These are phyloP conservation scores for Batkoa obscura DNA, from an alignment of 371 early-diverging fungal genomes.

Conservation along the genomic window DNA sequence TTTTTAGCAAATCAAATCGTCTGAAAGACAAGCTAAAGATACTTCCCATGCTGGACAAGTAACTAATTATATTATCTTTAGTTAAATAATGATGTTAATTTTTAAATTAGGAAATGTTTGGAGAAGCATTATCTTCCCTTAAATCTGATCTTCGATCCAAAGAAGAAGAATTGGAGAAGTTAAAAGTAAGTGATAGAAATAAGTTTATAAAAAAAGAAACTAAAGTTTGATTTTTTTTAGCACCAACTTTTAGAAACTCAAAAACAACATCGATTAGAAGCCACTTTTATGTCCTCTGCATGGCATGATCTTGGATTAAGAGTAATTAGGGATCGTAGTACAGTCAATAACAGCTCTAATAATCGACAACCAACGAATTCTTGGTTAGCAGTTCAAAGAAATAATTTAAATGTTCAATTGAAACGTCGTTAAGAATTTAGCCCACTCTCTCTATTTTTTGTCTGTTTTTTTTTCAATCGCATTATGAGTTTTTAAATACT, in stretches of 20 bases:
- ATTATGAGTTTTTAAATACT: no score
- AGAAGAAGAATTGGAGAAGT: conserved; percentile 44
- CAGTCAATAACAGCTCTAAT: conserved; percentile 22
- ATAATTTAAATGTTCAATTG: conserved; percentile 29
- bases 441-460: no score
- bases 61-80: neutral
- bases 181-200: conserved; percentile 24
- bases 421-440: conserved; percentile 18
- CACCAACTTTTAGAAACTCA: conserved; percentile 27
- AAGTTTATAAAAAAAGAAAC: conserved; percentile 7
- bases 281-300: conserved; percentile 48
- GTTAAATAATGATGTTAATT: conserved; percentile 2
- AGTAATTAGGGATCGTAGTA: conserved; percentile 28
- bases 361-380: conserved; percentile 29
- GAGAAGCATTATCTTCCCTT: conserved; percentile 51
- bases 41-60: neutral
- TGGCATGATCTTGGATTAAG: conserved; percentile 44
- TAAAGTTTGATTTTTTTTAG: conserved; percentile 1
- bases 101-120: conserved; percentile 10
- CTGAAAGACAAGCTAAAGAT: conserved; percentile 4
- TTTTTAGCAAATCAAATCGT: conserved; percentile 10
- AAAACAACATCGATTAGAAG: conserved; percentile 40
- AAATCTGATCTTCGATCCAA: conserved; percentile 32
- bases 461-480: no score
- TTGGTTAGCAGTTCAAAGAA: conserved; percentile 53